A percentile compares a stretch with the other conserved stretches of the same genome.
phyloP scores from a whole-genome alignment of 2,329 filamentous ascomycete genomes.

The Exophiala oligosperma region DNA sequence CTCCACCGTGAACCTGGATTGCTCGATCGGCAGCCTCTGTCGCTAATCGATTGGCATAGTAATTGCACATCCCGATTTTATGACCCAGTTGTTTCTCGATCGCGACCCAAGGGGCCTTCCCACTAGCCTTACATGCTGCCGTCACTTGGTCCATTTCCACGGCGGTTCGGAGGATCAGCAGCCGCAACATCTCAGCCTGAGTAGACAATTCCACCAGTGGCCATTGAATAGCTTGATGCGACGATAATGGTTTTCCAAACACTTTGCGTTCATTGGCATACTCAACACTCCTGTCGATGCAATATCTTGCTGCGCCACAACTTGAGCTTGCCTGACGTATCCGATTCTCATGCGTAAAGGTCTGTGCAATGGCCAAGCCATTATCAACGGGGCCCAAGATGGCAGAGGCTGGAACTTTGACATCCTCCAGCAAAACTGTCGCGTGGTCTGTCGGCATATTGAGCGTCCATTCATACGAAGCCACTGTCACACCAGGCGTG shows the following conservation, averaged over 20 bases:
- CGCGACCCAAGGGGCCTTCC: slow-evolving; percentile 48
- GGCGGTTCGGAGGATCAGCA: slow-evolving; percentile 62
- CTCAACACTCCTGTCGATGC: slow-evolving; percentile 57
- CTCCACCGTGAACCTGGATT: slow-evolving; percentile 63
- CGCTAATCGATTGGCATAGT: slow-evolving; percentile 62
- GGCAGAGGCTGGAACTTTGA: slow-evolving; percentile 55
- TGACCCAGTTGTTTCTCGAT: slow-evolving; percentile 61
- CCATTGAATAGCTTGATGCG: slow-evolving; percentile 65
- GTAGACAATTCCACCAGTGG: slow-evolving; percentile 63
- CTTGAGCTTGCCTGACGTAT: slow-evolving; percentile 65
- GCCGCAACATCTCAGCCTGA: slow-evolving; percentile 62
- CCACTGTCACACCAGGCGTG: slow-evolving; percentile 54
- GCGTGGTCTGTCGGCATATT: slow-evolving; percentile 69
- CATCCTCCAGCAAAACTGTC: slow-evolving; percentile 57
- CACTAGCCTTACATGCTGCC: slow-evolving; percentile 25
- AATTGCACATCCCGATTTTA: slow-evolving; percentile 67
- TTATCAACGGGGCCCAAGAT: slow-evolving; percentile 55
- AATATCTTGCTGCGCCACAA: slow-evolving; percentile 60
- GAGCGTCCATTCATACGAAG: slow-evolving; percentile 64
- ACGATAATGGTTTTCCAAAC: slow-evolving; percentile 57
- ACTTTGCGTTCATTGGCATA: slow-evolving; percentile 57
- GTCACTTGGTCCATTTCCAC: slow-evolving; percentile 57
- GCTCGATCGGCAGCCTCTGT: slow-evolving; percentile 62
- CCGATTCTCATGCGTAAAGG: slow-evolving; percentile 66
- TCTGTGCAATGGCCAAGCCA: slow-evolving; percentile 62